phyloP scores from a whole-genome alignment of 495 filamentous ascomycete species.

The Hyaloscypha hepaticicola region DNA sequence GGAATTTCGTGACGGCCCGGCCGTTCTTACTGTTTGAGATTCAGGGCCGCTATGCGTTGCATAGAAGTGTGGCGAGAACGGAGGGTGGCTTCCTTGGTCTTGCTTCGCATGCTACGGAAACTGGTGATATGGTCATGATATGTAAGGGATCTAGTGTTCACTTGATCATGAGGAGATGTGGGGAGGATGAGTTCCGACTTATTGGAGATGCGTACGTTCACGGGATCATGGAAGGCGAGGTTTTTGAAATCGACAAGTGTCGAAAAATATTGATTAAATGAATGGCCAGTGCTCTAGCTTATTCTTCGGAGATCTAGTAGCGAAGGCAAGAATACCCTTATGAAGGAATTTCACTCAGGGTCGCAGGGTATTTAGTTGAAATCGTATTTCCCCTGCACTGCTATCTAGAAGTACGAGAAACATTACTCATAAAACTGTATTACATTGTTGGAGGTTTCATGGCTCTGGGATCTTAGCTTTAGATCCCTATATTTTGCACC shows the following conservation, averaged over 20 bases:
- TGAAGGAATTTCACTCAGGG: no score
- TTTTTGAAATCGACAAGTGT: conserved; percentile 1
- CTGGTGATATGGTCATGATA: conserved; percentile 7
- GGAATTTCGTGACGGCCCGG: conserved; percentile 4
- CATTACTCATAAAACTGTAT: no score
- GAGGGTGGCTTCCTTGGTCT: conserved; percentile 13
- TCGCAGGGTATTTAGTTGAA: no score
- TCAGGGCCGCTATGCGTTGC: conserved; percentile 12
- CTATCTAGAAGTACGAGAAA: no score
- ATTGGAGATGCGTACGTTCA: conserved; percentile 29
- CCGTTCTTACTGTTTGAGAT: conserved; percentile 17
- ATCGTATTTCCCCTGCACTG: no score
- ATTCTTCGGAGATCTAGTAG: no score
- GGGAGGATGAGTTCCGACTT: conserved; percentile 4
- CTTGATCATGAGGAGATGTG: conserved; percentile 5
- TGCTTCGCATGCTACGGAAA: background rate
- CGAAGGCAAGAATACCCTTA: no score
- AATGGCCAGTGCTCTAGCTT: no score
- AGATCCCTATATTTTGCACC: no score
- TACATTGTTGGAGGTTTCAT: no score
- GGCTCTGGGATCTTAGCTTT: no score
- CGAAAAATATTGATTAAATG: background rate
- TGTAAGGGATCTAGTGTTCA: conserved; percentile 14
- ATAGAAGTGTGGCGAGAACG: conserved; percentile 1
- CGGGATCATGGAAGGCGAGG: conserved; percentile 28